Conservation (phyloP, 768 basidiomycete genomes). For the Lactarius sanguifluus region DNA sequence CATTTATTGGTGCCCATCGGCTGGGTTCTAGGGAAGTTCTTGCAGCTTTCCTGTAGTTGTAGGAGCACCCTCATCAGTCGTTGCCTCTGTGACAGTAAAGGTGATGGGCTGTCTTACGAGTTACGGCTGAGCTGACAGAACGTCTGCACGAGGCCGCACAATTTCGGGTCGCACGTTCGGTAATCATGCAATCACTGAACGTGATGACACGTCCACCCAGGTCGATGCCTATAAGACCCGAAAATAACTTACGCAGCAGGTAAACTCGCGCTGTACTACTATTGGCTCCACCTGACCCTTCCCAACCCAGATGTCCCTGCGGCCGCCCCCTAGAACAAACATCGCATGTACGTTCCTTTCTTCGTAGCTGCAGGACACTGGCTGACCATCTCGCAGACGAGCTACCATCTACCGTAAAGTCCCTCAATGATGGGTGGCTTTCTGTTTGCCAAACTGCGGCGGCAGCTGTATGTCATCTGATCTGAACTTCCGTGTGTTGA, state of each 20-base stretch:
- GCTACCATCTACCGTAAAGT: conserved; percentile 11
- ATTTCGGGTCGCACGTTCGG: neutral
- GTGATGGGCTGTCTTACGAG: neutral
- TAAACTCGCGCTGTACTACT: neutral
- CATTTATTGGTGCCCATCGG: neutral
- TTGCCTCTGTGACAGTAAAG: neutral
- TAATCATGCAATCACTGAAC: neutral
- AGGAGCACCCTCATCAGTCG: neutral
- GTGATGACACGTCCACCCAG: neutral
- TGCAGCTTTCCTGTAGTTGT: neutral
- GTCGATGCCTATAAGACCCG: conserved; percentile 10
- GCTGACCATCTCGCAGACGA: conserved; percentile 5
- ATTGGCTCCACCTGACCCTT: neutral
- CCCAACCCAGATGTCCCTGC: conserved; percentile 7
- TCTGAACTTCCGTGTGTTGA: neutral
- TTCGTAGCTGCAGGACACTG: neutral
- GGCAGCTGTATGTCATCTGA: conserved; percentile 2
- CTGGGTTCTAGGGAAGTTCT: neutral
- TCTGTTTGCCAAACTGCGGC: conserved; percentile 10
- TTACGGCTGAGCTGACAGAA: neutral
- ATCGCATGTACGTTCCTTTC: conserved; percentile 5
- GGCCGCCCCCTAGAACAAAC: conserved; percentile 9
- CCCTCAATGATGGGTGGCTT: conserved; percentile 18
- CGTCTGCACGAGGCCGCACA: neutral
- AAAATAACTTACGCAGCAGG: neutral